Base-by-base conservation (phyloP, 148 eudicot genomes). In the Amaranthus palmeri region DNA sequence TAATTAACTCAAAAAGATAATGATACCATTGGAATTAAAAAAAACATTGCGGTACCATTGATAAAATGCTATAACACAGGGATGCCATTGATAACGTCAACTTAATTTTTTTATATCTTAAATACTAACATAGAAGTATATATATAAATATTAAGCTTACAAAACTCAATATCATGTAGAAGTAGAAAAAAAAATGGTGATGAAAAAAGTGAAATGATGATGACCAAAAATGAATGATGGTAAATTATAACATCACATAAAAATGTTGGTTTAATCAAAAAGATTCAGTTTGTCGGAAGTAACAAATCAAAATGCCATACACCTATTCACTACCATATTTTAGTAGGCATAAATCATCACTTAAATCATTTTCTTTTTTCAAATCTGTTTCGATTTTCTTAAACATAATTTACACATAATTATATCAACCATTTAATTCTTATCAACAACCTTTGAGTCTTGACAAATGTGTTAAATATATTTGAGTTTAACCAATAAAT, bases 241-340 rank as follows among this genome's bases (percentile, higher is more conserved):
- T 80, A 74, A 73, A 82, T 80, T 63, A 82, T 77, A 73, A 67
- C 65, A 60, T 77, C 76, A 71, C 65, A 60, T 52, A 10, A 40
- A 18, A 43, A 12, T 70, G 63, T 71, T 54, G 82, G 78, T 80
- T 80, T 80, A 71, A 71, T 71, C 45, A 71, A 80, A 36, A 61
- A 62, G 76, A 80, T 71, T 80, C 83, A 80, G 76, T 61, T 71
- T 80, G 76, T 76, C 76, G 63, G 68, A 71, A 57, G 54, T 54
- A 71, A 63, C 18, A 15, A 40, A 25, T 25, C 36, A 25, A 65
- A 77, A 76, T 67, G 79, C 4, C 60, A 76, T 68, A 68, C 79
- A 75, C 45, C 53, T 54, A 69, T 54, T 69, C 48, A 69, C 49
- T 60, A 66, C 18, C 60, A 65, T 71, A 58, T 36, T 67, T 67